phyloP scores from a whole-genome alignment of 257 asterid genomes.

The Gentiana macrophylla region DNA sequence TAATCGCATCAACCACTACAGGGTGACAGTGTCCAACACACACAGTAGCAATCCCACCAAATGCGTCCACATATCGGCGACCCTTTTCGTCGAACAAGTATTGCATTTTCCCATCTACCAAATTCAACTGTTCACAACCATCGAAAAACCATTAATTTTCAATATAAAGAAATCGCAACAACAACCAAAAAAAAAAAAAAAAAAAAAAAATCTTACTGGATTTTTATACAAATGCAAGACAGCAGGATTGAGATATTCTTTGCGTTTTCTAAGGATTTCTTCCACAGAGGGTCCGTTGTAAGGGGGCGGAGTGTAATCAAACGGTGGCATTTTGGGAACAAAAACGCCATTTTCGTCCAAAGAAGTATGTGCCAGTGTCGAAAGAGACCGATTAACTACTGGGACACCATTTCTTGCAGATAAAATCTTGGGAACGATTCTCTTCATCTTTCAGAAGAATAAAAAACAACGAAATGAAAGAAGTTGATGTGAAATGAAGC shows the following conservation, averaged over 20 bases:
- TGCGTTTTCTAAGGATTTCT: constrained; percentile 57
- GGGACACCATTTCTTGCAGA: constrained; percentile 11
- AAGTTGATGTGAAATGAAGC: no score
- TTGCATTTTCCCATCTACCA: constrained; percentile 98
- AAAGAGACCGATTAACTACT: constrained; percentile 4
- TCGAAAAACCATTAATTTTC: neutral
- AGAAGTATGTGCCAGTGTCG: constrained; percentile 12
- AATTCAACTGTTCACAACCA: constrained; percentile 35
- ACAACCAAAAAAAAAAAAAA: neutral
- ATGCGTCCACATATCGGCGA: constrained; percentile 75
- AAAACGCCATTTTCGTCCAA: constrained; percentile 24
- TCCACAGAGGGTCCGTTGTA: constrained; percentile 74
- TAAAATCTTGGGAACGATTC: constrained; percentile 24
- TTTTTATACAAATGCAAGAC: constrained; percentile 60
- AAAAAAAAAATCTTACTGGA: constrained; percentile 34
- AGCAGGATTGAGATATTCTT: constrained; percentile 69
- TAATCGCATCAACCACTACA: constrained; percentile 72
- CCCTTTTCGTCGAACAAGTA: constrained; percentile 75
- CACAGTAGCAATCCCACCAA: constrained; percentile 91
- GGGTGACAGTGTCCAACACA: constrained; percentile 94
- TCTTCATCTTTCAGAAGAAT: constrained; percentile 26
- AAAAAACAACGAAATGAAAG: neutral
- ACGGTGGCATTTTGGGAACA: constrained; percentile 67
- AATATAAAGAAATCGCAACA: neutral
- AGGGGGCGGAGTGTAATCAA: constrained; percentile 81